Evolutionary conservation across 345 rosid genomes (phyloP), one percentile per base, ranked within the genome.

Genomic region (Linum trigynum): DNA sequence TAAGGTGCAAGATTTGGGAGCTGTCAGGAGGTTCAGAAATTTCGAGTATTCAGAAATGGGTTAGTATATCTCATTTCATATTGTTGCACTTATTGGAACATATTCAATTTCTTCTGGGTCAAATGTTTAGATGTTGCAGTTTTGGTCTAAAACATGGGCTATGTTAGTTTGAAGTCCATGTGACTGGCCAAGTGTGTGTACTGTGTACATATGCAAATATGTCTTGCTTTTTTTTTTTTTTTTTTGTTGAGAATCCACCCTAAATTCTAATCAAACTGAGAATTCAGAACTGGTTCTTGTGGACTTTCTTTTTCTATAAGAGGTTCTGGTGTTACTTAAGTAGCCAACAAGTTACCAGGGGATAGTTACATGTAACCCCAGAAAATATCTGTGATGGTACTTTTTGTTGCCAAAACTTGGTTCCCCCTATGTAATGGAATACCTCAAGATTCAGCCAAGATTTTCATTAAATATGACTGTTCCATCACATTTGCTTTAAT

Each of bases 1-100:
- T 5, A 72, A 94, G 99, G 99, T 80, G 90, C 99, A 59, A 90
- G 83, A 81, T 88, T 79, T 71, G 99, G 97, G 65, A 81, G 87
- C 83, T 94, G 99, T 75, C 85, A 81, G 80, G 99, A 86, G 84
- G 55, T 74, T 2, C 95, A 88, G 81, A 94, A 86, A 72, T 86
- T 88, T 79, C 88, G 78, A 71, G 83, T 84, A 42, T 90, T 86
- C 82, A 83, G 77, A 77, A 83, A 85, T 81, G 84, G 99, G 99
- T 94, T 65, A 42, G 7, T 42, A 17, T 45, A 67, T 64, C 39
- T 64, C 61, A 39, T 45, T 6, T 57, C 63, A 39, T 39, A 6
- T 23, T 57, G 8, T 10, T 57, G 61, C 36, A 37, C 7, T 17
- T 37, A 4, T 17, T 57, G 6, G 7, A 5, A 17, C 35, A 16